Evolutionary conservation across 768 basidiomycete genomes (phyloP).

Genomic region (Calocybe gangraenosa): DNA sequence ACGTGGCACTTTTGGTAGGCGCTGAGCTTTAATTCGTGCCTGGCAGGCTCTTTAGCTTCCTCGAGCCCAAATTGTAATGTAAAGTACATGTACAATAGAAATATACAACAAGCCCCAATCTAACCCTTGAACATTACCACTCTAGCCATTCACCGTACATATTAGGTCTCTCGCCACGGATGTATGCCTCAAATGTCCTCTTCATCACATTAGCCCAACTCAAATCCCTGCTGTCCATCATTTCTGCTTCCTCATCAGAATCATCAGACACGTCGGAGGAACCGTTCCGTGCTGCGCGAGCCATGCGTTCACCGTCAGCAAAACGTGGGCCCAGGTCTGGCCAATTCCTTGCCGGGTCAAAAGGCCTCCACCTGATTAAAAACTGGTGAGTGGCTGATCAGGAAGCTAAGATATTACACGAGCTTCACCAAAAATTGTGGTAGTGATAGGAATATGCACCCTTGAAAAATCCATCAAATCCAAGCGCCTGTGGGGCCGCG

Average conservation of each 20-base stretch:
- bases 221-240: constrained; percentile 72
- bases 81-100: too few species aligned
- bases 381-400: not conserved
- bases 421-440: constrained; percentile 88
- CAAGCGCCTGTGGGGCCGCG: constrained; percentile 80
- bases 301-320: constrained; percentile 64
- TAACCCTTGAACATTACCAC: constrained; percentile 34
- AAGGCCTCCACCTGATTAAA: constrained; percentile 82
- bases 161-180: constrained; percentile 89
- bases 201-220: constrained; percentile 93
- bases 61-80: too few species aligned
- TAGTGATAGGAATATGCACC: constrained; percentile 95
- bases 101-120: too few species aligned
- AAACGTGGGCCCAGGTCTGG: constrained; percentile 87
- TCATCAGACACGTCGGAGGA: constrained; percentile 28
- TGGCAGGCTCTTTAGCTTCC: too few species aligned
- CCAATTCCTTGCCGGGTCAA: constrained; percentile 87
- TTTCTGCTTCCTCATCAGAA: constrained; percentile 38
- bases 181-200: constrained; percentile 87
- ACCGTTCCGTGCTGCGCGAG: constrained; percentile 36
- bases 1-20: constrained; percentile 11
- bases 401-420: too few species aligned
- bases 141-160: constrained; percentile 85
- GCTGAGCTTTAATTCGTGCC: too few species aligned
- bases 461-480: constrained; percentile 92